Evolutionary conservation across 2,329 filamentous ascomycete species (phyloP).

Genomic region (Blumeria graminis): DNA sequence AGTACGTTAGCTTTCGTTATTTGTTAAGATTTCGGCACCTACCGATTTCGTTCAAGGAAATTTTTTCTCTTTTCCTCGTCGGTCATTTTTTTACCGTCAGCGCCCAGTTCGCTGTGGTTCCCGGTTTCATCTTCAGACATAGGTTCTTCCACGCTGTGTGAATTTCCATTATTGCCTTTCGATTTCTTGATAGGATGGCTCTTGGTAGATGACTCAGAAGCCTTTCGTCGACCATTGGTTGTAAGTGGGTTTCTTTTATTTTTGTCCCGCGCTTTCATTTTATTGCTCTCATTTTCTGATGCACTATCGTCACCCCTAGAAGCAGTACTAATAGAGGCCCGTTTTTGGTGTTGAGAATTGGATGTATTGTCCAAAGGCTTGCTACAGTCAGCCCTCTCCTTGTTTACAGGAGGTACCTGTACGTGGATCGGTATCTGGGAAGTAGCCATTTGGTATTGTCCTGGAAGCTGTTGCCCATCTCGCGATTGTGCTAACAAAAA

Average conservation of each 20-base stretch:
- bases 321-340: slow-evolving; percentile 18
- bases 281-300: slow-evolving; percentile 43
- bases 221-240: slow-evolving; percentile 52
- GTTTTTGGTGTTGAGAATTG: slow-evolving; percentile 25
- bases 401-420: slow-evolving; percentile 8
- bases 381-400: slow-evolving; percentile 5
- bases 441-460: slow-evolving; percentile 11
- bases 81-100: slow-evolving; percentile 67
- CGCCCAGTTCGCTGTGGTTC: slow-evolving; percentile 31
- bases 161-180: slow-evolving; percentile 30
- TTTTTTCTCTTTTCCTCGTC: slow-evolving; percentile 98
- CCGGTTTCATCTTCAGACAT: slow-evolving; percentile 20
- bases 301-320: slow-evolving; percentile 32
- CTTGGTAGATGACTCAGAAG: slow-evolving; percentile 41
- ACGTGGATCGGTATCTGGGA: slow-evolving; percentile 13
- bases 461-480: slow-evolving; percentile 24
- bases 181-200: slow-evolving; percentile 44
- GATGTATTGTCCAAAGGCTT: slow-evolving; percentile 19
- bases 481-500: slow-evolving; percentile 63
- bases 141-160: slow-evolving; percentile 14
- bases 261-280: slow-evolving; percentile 38
- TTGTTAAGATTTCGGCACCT: slow-evolving; percentile 15
- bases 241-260: slow-evolving; percentile 26
- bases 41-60: slow-evolving; percentile 91
- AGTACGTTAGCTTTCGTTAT: slow-evolving; percentile 1